Base-by-base conservation (phyloP, 495 filamentous ascomycete species). In the Echria macrotheca region DNA sequence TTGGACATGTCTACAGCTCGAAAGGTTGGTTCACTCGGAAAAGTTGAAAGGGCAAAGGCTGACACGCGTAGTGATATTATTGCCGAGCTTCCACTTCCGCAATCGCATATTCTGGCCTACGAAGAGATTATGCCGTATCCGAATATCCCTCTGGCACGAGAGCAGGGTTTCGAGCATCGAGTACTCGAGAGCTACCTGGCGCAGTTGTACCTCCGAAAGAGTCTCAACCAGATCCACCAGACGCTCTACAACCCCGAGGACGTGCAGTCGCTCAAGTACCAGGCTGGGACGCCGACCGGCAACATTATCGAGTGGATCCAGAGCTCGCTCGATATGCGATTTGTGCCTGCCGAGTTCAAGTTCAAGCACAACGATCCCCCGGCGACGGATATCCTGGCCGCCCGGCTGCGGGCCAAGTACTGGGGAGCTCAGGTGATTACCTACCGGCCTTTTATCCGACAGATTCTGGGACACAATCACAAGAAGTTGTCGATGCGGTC, bases 1-100 rank as follows among this genome's bases (percentile, higher is more conserved):
- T 56, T 98, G 91, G 91, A 93, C 91, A 7, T 94, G 87, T 60
- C 69, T 96, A 55, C 93, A 96, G 55, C 74, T 97, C 17, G 93
- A 98, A 69, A 96, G 86, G 87, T 91, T 66, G 50, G 67, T 25
- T 23, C 32, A 22, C 43, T 47, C 9, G 37, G 22, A n/a, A 6
- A 32, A 9, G 18, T 39, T n/a, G 35, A 37, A 31, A 31, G 28
- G 12, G 7, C 12, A 31, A 31, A 5, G 55, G 42, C 50, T 39
- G 36, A 52, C 52, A 18, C 9, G 35, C 48, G 21, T 50, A 90
- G 93, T 69, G 93, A 98, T 65, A 86, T 98, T 33, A 71, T 96
- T 24, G 93, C 93, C 8, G 93, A 98, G 66, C 69, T 96, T 23
- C 85, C 86, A 49, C 79, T 85, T 23, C 86, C 91, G 4, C 87